phyloP scores from a whole-genome alignment of 305 asterid species.

The Coffea humblotiana region DNA sequence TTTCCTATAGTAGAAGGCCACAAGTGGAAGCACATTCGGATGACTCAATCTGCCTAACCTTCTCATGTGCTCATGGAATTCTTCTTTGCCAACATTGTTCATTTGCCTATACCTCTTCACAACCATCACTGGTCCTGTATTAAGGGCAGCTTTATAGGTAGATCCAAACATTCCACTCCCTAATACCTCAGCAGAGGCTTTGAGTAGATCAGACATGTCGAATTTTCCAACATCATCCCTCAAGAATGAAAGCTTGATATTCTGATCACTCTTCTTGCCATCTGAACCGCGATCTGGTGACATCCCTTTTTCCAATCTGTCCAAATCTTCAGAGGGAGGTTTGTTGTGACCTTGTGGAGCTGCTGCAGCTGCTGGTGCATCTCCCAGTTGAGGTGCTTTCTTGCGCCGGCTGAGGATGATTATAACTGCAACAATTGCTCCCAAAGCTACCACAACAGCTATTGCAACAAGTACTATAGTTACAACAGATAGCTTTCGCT shows the following conservation, averaged over 20 bases:
- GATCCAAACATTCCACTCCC: slow-evolving; percentile 82
- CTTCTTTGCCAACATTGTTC: slow-evolving; percentile 65
- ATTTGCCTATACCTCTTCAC: slow-evolving; percentile 86
- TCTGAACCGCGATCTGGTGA: slow-evolving; percentile 27
- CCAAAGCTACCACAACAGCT: slow-evolving; percentile 36
- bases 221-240: slow-evolving; percentile 50
- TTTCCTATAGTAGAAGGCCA: slow-evolving; percentile 77
- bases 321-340: slow-evolving; percentile 30
- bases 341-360: slow-evolving; percentile 13
- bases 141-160: slow-evolving; percentile 70
- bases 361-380: not conserved
- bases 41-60: slow-evolving; percentile 71
- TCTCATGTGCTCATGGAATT: slow-evolving; percentile 86
- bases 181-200: slow-evolving; percentile 86
- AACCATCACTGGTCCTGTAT: slow-evolving; percentile 50
- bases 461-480: slow-evolving; percentile 32
- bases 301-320: slow-evolving; percentile 56
- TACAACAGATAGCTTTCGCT: slow-evolving; percentile 25
- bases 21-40: slow-evolving; percentile 60
- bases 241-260: slow-evolving; percentile 63
- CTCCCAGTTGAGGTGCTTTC: slow-evolving; percentile 20
- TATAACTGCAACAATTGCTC: slow-evolving; percentile 39
- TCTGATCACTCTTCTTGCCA: slow-evolving; percentile 36
- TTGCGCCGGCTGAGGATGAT: slow-evolving; percentile 44
- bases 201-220: slow-evolving; percentile 72